Evolutionary conservation across 371 early-diverging fungal genomes (phyloP).

Genomic region (Quaeritorhiza haematococci): DNA sequence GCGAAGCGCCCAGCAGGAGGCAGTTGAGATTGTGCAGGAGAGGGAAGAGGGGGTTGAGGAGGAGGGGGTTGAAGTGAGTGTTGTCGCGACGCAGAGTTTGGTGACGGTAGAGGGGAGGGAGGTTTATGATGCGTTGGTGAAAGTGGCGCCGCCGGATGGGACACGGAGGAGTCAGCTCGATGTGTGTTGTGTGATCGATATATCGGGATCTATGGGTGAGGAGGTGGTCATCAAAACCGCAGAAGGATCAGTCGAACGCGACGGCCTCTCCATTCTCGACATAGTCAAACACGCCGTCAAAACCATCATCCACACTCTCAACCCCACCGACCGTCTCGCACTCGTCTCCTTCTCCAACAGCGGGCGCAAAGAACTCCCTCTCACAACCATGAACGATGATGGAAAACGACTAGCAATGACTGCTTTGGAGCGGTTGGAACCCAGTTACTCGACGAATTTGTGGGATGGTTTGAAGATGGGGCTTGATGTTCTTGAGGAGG

Average conservation of each 20-base stretch:
- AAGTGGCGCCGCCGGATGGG: too few species aligned
- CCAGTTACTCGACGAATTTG: slow-evolving; percentile 20
- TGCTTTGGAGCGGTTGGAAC: slow-evolving; percentile 4
- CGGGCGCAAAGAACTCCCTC: slow-evolving; percentile 8
- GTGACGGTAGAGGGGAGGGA: too few species aligned
- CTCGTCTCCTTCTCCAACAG: slow-evolving; percentile 23
- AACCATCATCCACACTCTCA: slow-evolving; percentile 20
- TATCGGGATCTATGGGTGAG: slow-evolving; percentile 26
- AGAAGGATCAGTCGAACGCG: slow-evolving; percentile 6
- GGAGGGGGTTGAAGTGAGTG: too few species aligned
- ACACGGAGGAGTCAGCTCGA: too few species aligned
- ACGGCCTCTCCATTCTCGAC: slow-evolving; percentile 24
- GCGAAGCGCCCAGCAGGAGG: too few species aligned
- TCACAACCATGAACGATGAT: slow-evolving; percentile 10
- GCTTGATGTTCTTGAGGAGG: slow-evolving; percentile 12
- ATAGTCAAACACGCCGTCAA: slow-evolving; percentile 30
- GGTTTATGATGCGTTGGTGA: too few species aligned
- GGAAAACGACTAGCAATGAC: not conserved
- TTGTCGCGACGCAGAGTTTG: too few species aligned
- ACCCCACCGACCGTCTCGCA: slow-evolving; percentile 16
- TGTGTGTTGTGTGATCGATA: slow-evolving; percentile 17
- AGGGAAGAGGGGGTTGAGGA: too few species aligned
- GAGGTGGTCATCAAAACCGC: slow-evolving; percentile 8
- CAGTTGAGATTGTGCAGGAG: too few species aligned
- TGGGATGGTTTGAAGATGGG: slow-evolving; percentile 19